Evolutionary conservation across 2,329 filamentous ascomycete species (phyloP), one percentile per base, ranked within the genome.

Genomic region (Talaromyces sp.): DNA sequence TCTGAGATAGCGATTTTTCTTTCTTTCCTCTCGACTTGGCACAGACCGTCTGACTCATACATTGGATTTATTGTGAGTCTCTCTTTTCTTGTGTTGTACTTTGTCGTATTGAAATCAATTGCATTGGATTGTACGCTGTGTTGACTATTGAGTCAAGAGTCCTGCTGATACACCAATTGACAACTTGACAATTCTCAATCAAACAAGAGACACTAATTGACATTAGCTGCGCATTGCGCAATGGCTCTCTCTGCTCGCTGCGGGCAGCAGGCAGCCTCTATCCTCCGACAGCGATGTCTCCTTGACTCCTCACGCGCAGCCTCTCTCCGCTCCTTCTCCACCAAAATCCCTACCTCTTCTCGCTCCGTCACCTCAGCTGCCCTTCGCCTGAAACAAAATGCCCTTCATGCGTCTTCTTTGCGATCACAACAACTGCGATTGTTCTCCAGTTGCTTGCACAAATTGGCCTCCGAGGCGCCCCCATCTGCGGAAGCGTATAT

Each of bases 401-500:
- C 56, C 9, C 39, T 75, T 22, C 67, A 72, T 63, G 69, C 71
- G 14, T 71, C 74, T 37, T 69, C 68, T 68, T 70, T 78, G 65
- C 78, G 77, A 56, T 78, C 78, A 58, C 75, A 79, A 70, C 77
- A 81, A 71, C 72, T 76, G 69, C 76, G 78, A 66, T 72, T 75
- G 59, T 81, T 82, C 71, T 79, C 79, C 45, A 76, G 75, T 68
- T 76, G 77, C 10, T 70, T 78, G 39, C 71, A 70, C 67, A 75
- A 75, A 62, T 69, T 80, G 67, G 75, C 74, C 63, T 67, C 76
- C 45, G 79, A 82, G 69, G 82, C 88, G 69, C 89, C 91, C 61
- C 92, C 93, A 64, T 91, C 90, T 75, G 87, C 93, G 62, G 88
- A 93, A 81, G 91, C 93, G 68, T 97, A 97, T 79, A 83, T 97